These are phyloP conservation scores for Dorcoceras hygrometricum DNA, from an alignment of 257 asterid genomes.

Conservation along the genomic window DNA sequence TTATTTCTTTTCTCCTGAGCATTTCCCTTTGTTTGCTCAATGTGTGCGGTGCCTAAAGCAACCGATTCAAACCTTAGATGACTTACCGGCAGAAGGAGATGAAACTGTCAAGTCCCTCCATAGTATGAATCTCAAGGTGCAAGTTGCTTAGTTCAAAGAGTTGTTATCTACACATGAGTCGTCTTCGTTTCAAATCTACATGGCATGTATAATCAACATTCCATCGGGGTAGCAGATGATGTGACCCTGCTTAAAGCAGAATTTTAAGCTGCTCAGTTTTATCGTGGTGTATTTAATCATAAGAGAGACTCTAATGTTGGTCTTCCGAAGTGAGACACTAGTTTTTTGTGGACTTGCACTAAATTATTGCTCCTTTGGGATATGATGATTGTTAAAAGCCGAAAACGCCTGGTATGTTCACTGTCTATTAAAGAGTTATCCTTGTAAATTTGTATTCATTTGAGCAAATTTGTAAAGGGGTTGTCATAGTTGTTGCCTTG, in stretches of 20 bases:
- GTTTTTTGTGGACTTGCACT: background rate
- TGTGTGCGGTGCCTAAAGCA: constrained; percentile 47
- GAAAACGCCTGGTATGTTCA: too few relatives aligned
- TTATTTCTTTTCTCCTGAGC: constrained; percentile 78
- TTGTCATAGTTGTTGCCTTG: too few relatives aligned
- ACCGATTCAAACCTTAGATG: constrained; percentile 38
- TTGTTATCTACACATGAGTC: background rate
- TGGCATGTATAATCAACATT: background rate
- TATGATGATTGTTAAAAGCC: background rate
- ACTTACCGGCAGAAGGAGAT: constrained; percentile 33
- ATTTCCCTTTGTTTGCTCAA: constrained; percentile 54
- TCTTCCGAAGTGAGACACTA: background rate
- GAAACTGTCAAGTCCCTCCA: constrained; percentile 26
- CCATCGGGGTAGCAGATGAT: background rate
- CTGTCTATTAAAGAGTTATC: too few relatives aligned
- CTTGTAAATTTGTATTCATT: too few relatives aligned
- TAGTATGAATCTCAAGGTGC: constrained; percentile 43
- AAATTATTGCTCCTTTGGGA: background rate
- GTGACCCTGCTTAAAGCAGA: background rate
- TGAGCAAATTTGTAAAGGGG: too few relatives aligned
- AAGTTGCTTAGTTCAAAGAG: constrained; percentile 40
- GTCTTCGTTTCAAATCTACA: background rate
- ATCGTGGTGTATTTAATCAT: background rate
- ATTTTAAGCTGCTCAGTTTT: background rate
- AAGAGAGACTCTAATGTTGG: background rate